Evolutionary conservation across 192 early-diverging fungal genomes (phyloP).

Genomic region (Rhizophagus sp.): DNA sequence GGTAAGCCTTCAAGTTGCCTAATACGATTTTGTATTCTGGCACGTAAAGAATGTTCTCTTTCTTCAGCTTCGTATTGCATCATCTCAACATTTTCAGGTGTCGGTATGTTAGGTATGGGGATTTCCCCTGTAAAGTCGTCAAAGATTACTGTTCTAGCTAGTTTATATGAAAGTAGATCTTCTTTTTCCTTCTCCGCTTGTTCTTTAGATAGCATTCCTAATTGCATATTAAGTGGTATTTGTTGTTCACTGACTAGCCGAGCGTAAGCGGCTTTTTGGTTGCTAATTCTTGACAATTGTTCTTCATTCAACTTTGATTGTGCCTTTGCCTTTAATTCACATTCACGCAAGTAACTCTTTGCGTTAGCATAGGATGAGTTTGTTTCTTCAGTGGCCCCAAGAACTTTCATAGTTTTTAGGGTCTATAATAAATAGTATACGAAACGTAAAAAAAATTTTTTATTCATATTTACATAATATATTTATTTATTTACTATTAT

Average conservation of each 20-base stretch:
- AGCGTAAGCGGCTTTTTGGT: not conserved
- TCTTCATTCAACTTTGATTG: conserved; percentile 49
- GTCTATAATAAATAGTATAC: not conserved
- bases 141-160: not conserved
- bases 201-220: not conserved
- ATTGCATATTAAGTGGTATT: not conserved
- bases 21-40: not conserved
- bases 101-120: not conserved
- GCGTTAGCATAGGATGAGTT: conserved; percentile 73
- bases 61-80: not conserved
- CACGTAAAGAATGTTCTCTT: not conserved
- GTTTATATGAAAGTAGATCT: not conserved
- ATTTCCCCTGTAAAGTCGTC: not conserved
- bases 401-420: conserved; percentile 50
- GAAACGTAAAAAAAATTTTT: not conserved
- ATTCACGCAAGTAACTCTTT: conserved; percentile 56
- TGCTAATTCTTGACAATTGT: conserved; percentile 64
- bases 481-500: not conserved
- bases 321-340: conserved; percentile 42
- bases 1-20: not conserved
- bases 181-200: not conserved
- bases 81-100: not conserved
- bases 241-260: not conserved
- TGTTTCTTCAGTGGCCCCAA: conserved; percentile 79
- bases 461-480: not conserved